Percentiles rank a stretch among this genome's conserved stretches.
These are phyloP conservation scores for Pyrus communis DNA, from an alignment of 306 rosid species.

Conservation along the genomic window DNA sequence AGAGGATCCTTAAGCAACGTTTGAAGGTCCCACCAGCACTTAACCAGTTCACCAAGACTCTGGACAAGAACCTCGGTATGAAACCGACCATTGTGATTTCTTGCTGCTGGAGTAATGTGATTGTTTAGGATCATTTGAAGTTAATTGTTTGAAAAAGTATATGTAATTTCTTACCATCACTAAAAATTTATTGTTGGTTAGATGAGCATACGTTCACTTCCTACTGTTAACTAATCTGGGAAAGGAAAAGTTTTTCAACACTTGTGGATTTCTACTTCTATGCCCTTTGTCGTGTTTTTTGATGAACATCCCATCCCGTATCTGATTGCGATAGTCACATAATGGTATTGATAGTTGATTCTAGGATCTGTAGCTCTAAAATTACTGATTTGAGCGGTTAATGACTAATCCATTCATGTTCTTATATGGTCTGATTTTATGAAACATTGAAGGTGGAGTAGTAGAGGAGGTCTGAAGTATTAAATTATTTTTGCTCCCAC, in stretches of 20 bases:
- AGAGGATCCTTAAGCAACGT: conserved; percentile 56
- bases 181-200: neutral
- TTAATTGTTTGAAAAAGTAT: neutral
- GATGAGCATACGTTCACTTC: neutral
- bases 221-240: neutral
- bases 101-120: neutral
- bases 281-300: neutral
- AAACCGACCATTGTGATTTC: neutral
- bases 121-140: too few relatives aligned
- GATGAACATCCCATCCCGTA: neutral
- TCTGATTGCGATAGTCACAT: neutral
- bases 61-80: conserved; percentile 66
- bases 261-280: neutral
- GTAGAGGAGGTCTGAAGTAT: neutral
- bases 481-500: neutral
- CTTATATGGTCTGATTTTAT: neutral
- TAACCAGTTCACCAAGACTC: conserved; percentile 73
- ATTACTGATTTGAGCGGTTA: neutral
- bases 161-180: neutral
- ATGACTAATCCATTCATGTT: neutral
- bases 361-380: neutral
- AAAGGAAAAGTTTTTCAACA: neutral
- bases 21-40: conserved; percentile 74
- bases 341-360: neutral
- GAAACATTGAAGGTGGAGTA: neutral